Percentiles rank a stretch among this genome's conserved stretches.
Conservation (phyloP, 345 rosid genomes). For the Orychophragmus violaceus region DNA sequence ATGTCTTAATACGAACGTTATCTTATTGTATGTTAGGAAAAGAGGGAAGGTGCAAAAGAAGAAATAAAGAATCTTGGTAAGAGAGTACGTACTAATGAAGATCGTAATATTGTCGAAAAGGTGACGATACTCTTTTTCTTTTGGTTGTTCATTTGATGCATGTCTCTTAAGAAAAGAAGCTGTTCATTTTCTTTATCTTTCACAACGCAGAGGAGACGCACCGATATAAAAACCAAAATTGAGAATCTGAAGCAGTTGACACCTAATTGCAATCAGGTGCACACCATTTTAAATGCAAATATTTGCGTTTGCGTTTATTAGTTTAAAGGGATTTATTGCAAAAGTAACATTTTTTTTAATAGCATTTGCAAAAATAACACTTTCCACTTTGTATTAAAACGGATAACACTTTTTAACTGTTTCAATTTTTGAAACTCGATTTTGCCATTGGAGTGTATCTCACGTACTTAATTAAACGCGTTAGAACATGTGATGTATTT, state of each 20-base stretch:
- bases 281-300: neutral
- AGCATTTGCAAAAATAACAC: too few species aligned
- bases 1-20: neutral
- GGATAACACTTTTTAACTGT: too few species aligned
- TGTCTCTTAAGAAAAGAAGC: neutral
- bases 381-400: too few species aligned
- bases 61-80: conserved; percentile 5
- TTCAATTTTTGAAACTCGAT: too few species aligned
- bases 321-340: too few species aligned
- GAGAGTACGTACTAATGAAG: conserved; percentile 4
- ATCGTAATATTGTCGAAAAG: neutral
- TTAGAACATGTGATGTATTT: too few species aligned
- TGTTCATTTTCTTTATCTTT: neutral
- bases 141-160: neutral
- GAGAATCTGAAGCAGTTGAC: neutral
- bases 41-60: neutral
- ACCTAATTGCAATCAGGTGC: neutral
- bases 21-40: neutral
- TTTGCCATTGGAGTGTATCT: too few species aligned
- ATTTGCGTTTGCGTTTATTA: neutral
- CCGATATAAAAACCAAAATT: neutral
- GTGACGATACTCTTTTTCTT: neutral
- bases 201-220: conserved; percentile 8
- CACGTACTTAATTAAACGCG: too few species aligned
- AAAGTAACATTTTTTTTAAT: too few species aligned